Percentiles rank a stretch among this genome's conserved stretches.
phyloP scores from a whole-genome alignment of 768 basidiomycete genomes.

The Scleroderma citrinum region DNA sequence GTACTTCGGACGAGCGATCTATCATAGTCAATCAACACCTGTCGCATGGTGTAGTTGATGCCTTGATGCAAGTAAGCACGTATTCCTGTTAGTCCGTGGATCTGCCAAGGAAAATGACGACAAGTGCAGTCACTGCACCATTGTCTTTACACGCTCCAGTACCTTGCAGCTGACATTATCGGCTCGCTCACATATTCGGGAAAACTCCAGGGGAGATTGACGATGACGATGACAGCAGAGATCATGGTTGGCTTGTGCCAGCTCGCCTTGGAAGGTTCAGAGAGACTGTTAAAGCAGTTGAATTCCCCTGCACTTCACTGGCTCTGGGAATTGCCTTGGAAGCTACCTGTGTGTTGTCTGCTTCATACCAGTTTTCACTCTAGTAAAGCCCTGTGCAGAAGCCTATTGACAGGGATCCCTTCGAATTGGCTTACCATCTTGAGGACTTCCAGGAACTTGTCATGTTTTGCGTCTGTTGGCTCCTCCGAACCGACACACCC shows the following conservation, averaged over 20 bases:
- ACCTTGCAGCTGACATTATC: slow-evolving; percentile 14
- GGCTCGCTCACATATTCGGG: slow-evolving; percentile 15
- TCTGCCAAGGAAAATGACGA: not conserved
- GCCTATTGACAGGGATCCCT: slow-evolving; percentile 10
- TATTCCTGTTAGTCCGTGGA: not conserved
- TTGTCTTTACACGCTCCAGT: slow-evolving; percentile 20
- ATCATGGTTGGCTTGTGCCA: slow-evolving; percentile 22
- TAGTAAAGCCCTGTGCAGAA: slow-evolving; percentile 3
- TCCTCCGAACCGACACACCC: slow-evolving; percentile 9
- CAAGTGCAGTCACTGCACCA: slow-evolving; percentile 17
- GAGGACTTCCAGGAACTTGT: slow-evolving; percentile 19
- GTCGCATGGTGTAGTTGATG: slow-evolving; percentile 14
- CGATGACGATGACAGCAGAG: slow-evolving; percentile 13
- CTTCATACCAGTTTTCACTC: not conserved
- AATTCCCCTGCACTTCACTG: slow-evolving; percentile 7
- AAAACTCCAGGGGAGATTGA: slow-evolving; percentile 17
- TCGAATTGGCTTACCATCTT: slow-evolving; percentile 21
- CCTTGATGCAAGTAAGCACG: slow-evolving; percentile 17
- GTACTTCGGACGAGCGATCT: slow-evolving; percentile 15
- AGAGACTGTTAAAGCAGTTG: slow-evolving; percentile 15
- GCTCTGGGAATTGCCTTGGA: slow-evolving; percentile 4
- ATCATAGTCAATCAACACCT: slow-evolving; percentile 19
- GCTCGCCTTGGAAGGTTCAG: slow-evolving; percentile 20
- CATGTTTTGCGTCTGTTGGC: slow-evolving; percentile 7
- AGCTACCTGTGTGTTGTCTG: not conserved